Percentiles rank a stretch among this genome's conserved stretches.
Conservation (phyloP, 805 yeast species). For the Isabelozyma gotoi region DNA sequence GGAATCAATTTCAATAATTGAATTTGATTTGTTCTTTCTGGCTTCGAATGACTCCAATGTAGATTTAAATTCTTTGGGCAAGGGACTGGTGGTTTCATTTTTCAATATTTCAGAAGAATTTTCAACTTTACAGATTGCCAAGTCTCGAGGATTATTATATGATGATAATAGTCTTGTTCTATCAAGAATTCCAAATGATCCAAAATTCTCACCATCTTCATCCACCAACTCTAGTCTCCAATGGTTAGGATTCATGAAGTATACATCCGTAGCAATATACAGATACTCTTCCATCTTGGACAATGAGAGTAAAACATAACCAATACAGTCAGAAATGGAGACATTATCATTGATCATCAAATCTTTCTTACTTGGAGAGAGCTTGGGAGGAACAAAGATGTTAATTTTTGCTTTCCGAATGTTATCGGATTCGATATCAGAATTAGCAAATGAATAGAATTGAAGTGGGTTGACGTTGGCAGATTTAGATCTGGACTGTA, state of each 20-base stretch:
- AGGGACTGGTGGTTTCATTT: constrained; percentile 56
- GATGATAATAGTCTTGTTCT: constrained; percentile 64
- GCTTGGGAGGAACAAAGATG: constrained; percentile 35
- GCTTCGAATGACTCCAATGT: constrained; percentile 15
- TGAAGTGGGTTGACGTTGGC: constrained; percentile 44
- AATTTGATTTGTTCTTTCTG: constrained; percentile 10
- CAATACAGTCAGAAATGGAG: constrained; percentile 40
- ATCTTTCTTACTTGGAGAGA: constrained; percentile 20
- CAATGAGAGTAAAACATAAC: constrained; percentile 33
- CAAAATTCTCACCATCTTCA: constrained; percentile 92
- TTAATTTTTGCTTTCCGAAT: constrained; percentile 11
- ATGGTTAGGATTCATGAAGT: constrained; percentile 51
- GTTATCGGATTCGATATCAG: constrained; percentile 13
- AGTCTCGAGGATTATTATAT: constrained; percentile 73
- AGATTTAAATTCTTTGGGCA: constrained; percentile 42
- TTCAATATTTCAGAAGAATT: constrained; percentile 40
- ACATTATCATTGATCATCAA: constrained; percentile 25
- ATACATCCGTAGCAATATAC: constrained; percentile 10
- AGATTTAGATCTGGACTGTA: constrained; percentile 35
- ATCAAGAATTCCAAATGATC: constrained; percentile 86
- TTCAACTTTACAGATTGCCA: constrained; percentile 67
- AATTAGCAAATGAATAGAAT: constrained; percentile 40
- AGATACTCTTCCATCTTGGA: constrained; percentile 19
- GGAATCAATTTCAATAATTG: constrained; percentile 7
- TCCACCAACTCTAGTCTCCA: constrained; percentile 85